Evolutionary conservation across 1,284 basidiomycete genomes (phyloP).

Genomic region (Trichosporon sp.): DNA sequence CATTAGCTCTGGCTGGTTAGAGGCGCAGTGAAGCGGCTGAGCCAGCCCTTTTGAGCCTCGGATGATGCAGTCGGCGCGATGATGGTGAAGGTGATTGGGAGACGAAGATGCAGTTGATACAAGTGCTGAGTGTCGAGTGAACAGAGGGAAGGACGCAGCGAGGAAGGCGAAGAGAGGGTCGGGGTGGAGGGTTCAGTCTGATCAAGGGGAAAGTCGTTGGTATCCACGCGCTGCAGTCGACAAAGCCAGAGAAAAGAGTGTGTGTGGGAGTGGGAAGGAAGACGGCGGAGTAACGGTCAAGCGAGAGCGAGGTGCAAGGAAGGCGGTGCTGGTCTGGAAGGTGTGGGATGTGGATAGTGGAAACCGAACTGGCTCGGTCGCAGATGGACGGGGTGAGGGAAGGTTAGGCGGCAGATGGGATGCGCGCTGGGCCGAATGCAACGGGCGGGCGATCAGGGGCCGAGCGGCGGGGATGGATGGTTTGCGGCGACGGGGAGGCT

Average conservation of each 20-base stretch:
- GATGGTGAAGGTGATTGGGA: neutral
- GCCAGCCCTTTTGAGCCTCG: neutral
- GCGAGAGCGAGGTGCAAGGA: too few relatives aligned
- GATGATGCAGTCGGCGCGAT: neutral
- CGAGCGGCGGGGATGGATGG: neutral
- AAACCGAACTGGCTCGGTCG: neutral
- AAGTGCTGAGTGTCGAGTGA: neutral
- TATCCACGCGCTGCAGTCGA: too few relatives aligned
- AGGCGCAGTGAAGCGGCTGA: neutral
- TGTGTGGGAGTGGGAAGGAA: neutral
- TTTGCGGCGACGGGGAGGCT: neutral
- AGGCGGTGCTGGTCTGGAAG: neutral
- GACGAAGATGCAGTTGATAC: neutral
- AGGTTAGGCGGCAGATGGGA: neutral
- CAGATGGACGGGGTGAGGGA: neutral
- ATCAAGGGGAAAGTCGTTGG: neutral
- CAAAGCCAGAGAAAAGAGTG: neutral
- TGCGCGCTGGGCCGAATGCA: neutral
- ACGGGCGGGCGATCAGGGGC: neutral
- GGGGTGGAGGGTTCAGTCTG: neutral
- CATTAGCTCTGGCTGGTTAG: neutral
- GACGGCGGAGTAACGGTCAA: too few relatives aligned
- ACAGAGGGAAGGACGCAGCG: neutral
- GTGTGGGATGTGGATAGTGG: neutral
- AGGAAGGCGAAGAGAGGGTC: neutral